Evolutionary conservation across 176 grass and related monocot genomes (phyloP), one percentile per base, ranked within the genome.

Genomic region (Ananas comosus): DNA sequence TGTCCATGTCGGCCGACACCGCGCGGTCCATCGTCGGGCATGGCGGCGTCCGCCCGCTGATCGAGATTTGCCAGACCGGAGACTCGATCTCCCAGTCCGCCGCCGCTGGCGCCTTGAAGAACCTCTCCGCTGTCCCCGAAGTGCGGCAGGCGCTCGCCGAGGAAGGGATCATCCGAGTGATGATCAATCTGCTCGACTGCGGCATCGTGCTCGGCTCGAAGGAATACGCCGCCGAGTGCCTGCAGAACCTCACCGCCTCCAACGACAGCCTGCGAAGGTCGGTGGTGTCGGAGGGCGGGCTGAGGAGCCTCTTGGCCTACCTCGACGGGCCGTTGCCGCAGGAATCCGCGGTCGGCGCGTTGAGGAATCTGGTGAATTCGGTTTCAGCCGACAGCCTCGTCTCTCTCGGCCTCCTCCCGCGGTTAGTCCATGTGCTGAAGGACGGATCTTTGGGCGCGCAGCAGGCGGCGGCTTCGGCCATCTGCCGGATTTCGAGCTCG

Each of bases 201-300:
- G 78, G 87, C 11, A 80, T 82, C 49, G 85, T 94, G 10, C 78
- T 91, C 4, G 95, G 95, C 11, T 91, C 82, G 12, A 99, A 99
- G 75, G 95, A 99, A 82, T 92, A 99, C 59, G 84, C 95, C 0
- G 90, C 95, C 0, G 95, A 99, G 80, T 94, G 95, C 65, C 70
- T 99, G 58, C 90, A 91, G 53, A 90, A 94, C 54, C 81, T 94
- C 13, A 99, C 95, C 0, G 78, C 80, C 0, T 82, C 80, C 77
- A 94, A 91, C 63, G 95, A 94, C 83, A 73, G 13, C 72, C 75
- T 99, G 24, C 73, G 90, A 51, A 82, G 87, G 10, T 73, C 76
- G 29, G 87, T 99, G 5, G 87, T 99, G 49, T 74, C 85, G 6
- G 85, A 99, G 74, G 90, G 90, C 22, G 95, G 90, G n/a, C 72